Evolutionary conservation across 495 filamentous ascomycete genomes (phyloP).

Genomic region (Cercophora sp.): DNA sequence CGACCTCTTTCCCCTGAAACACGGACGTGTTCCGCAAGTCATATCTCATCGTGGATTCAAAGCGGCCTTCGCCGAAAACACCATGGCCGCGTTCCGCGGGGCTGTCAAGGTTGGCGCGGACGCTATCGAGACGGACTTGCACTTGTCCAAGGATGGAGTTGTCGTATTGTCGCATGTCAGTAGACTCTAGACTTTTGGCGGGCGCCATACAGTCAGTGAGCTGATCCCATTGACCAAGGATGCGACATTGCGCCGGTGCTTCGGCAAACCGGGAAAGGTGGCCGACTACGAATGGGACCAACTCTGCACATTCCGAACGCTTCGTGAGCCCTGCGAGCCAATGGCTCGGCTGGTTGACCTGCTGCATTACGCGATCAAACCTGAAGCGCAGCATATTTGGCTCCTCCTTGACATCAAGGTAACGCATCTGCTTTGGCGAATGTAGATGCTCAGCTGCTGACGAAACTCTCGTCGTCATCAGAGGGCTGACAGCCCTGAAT

Average conservation of each 20-base stretch:
- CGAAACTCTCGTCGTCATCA: no score
- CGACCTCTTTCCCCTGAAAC: no score
- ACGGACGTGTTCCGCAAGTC: slow-evolving; percentile 72
- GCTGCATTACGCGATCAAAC: slow-evolving; percentile 62
- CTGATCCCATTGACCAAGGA: no score
- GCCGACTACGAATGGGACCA: slow-evolving; percentile 72
- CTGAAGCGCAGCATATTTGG: slow-evolving; percentile 64
- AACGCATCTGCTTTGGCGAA: no score
- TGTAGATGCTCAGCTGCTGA: no score
- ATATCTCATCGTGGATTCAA: slow-evolving; percentile 89
- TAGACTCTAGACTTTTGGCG: no score
- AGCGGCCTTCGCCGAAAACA: slow-evolving; percentile 77
- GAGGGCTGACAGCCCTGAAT: slow-evolving; percentile 64
- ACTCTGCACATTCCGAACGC: slow-evolving; percentile 62
- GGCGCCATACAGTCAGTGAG: no score
- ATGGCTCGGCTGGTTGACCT: slow-evolving; percentile 75
- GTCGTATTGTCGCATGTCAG: slow-evolving; percentile 81
- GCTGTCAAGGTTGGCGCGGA: slow-evolving; percentile 74
- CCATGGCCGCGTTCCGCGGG: slow-evolving; percentile 68
- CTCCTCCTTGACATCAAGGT: slow-evolving; percentile 88
- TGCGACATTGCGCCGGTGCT: slow-evolving; percentile 70
- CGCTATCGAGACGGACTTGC: slow-evolving; percentile 85
- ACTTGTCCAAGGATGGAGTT: slow-evolving; percentile 75
- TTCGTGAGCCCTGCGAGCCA: slow-evolving; percentile 59
- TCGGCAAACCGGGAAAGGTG: slow-evolving; percentile 64